Conservation (phyloP, 768 basidiomycete species). For the Agrocybe chaxingu region DNA sequence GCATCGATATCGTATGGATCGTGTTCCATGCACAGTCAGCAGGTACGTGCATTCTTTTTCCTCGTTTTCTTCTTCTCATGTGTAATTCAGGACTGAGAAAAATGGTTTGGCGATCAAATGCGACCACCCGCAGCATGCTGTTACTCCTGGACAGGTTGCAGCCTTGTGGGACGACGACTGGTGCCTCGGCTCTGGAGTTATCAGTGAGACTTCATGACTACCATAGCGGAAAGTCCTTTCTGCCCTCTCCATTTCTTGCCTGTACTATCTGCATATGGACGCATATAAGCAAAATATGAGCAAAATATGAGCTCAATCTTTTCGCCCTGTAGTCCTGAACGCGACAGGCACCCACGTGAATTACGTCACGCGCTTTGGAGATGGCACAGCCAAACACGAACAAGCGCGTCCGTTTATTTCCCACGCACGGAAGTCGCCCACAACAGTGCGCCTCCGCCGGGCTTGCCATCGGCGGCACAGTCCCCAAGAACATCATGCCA, state of each 20-base stretch:
- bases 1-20: constrained; percentile 68
- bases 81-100: constrained; percentile 10
- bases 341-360: neutral
- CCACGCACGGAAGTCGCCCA: constrained; percentile 11
- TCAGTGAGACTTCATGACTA: constrained; percentile 25
- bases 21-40: constrained; percentile 49
- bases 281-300: too few species aligned
- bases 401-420: constrained; percentile 25
- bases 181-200: constrained; percentile 84
- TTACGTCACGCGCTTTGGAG: neutral
- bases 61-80: neutral
- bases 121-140: constrained; percentile 57
- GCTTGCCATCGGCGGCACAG: neutral
- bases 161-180: constrained; percentile 69
- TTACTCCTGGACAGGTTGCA: constrained; percentile 79
- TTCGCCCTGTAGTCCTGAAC: neutral
- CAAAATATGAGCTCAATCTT: too few species aligned
- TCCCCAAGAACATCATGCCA: constrained; percentile 29
- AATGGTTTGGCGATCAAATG: constrained; percentile 45
- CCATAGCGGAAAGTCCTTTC: neutral
- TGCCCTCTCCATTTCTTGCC: too few species aligned
- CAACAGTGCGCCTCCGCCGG: neutral
- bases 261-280: too few species aligned
- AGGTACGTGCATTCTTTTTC: constrained; percentile 31
- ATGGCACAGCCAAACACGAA: constrained; percentile 15